A percentile compares a stretch with the other conserved stretches of the same genome.
These are phyloP conservation scores for Trichoderma afroharzianum DNA, from an alignment of 2,329 filamentous ascomycete species.

Conservation along the genomic window DNA sequence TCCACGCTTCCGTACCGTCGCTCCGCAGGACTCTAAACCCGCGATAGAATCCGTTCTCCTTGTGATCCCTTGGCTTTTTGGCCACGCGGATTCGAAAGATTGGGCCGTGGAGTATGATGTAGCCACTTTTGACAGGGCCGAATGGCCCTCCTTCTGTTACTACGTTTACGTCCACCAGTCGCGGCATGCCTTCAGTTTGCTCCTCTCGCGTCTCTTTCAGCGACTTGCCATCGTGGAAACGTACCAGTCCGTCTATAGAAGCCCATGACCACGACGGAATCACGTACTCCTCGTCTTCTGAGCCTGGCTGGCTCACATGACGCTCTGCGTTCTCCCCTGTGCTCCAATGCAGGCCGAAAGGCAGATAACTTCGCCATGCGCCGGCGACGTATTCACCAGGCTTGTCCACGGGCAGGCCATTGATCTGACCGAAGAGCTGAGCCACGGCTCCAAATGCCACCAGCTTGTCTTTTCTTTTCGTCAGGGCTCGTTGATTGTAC, in stretches of 20 bases:
- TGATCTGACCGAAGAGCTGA: not conserved
- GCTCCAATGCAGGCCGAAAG: not conserved
- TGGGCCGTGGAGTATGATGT: not conserved
- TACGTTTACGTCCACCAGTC: not conserved
- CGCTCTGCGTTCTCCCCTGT: not conserved
- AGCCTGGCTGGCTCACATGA: not conserved
- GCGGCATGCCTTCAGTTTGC: not conserved
- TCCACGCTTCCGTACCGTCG: not conserved
- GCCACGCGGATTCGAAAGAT: not conserved
- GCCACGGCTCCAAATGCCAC: conserved; percentile 6
- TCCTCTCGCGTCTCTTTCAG: not conserved
- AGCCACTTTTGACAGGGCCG: not conserved
- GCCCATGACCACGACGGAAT: conserved; percentile 8
- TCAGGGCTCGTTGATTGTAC: conserved; percentile 6
- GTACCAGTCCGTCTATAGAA: not conserved
- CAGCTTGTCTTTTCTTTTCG: conserved; percentile 2
- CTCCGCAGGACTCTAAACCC: not conserved
- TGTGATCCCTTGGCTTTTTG: not conserved
- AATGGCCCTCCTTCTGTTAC: conserved; percentile 5
- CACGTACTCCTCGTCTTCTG: not conserved
- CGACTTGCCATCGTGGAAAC: conserved; percentile 3
- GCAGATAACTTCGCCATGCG: not conserved
- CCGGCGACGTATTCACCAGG: not conserved
- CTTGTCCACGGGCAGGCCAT: not conserved
- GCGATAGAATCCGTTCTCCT: not conserved